phyloP scores from a whole-genome alignment of 768 basidiomycete species.

The Exsudoporus frostii region DNA sequence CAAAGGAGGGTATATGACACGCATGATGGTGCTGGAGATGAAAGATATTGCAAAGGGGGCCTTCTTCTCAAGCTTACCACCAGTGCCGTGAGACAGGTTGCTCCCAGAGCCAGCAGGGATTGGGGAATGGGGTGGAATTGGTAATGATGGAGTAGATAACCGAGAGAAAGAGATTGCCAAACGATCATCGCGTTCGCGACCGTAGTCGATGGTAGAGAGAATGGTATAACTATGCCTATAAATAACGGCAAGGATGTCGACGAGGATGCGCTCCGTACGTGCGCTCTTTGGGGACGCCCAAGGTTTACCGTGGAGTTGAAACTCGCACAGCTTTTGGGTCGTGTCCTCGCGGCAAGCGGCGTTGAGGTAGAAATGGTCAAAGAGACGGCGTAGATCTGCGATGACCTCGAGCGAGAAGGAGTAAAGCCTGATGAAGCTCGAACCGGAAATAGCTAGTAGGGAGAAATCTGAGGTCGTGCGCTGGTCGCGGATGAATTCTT shows the following conservation, averaged over 20 bases:
- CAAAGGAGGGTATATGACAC: constrained; percentile 75
- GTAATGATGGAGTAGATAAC: constrained; percentile 34
- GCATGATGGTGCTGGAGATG: constrained; percentile 59
- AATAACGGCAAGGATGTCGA: constrained; percentile 62
- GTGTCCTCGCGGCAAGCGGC: constrained; percentile 52
- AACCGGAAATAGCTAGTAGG: constrained; percentile 64
- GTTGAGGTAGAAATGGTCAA: constrained; percentile 46
- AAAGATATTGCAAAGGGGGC: constrained; percentile 74
- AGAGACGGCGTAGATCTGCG: constrained; percentile 50
- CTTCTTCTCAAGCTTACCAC: constrained; percentile 33
- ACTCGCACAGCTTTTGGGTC: constrained; percentile 60
- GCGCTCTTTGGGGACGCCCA: constrained; percentile 70
- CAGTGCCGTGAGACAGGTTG: constrained; percentile 36
- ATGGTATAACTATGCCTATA: constrained; percentile 62
- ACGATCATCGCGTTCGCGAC: constrained; percentile 71
- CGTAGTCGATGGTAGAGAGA: constrained; percentile 72
- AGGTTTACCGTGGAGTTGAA: constrained; percentile 64
- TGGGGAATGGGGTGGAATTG: constrained; percentile 38
- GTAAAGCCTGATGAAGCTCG: constrained; percentile 65
- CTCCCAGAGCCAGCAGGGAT: constrained; percentile 39
- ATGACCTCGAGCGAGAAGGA: constrained; percentile 58
- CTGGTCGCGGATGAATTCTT: constrained; percentile 67
- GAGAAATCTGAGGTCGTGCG: constrained; percentile 57
- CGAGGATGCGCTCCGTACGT: constrained; percentile 62
- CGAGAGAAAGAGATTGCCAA: constrained; percentile 69